Conservation (phyloP, 106 monocot species). For the Phalaenopsis equestris region DNA sequence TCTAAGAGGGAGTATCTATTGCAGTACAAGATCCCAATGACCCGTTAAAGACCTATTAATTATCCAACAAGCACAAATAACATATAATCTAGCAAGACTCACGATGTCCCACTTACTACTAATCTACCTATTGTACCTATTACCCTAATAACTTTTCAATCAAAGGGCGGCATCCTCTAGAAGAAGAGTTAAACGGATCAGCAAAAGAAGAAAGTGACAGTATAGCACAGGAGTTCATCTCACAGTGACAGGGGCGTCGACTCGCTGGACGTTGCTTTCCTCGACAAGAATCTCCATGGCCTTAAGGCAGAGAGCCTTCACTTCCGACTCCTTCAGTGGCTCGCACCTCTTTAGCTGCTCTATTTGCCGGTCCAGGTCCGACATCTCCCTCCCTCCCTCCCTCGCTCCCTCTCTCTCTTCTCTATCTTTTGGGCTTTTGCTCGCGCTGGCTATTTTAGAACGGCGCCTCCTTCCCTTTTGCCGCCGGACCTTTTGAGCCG, state of each 20-base stretch:
- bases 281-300: conserved; percentile 99
- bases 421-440: not conserved
- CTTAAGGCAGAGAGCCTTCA: conserved; percentile 89
- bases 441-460: not conserved
- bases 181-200: not conserved
- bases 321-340: conserved; percentile 86
- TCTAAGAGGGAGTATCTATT: too few relatives aligned
- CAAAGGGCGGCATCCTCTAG: not conserved
- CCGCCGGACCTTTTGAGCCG: not conserved
- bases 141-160: not conserved
- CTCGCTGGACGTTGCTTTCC: conserved; percentile 96
- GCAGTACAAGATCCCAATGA: too few relatives aligned
- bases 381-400: conserved; percentile 27
- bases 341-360: conserved; percentile 99
- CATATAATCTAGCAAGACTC: too few relatives aligned
- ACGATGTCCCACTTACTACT: too few relatives aligned
- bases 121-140: too few relatives aligned
- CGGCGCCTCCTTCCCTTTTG: not conserved
- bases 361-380: conserved; percentile 94
- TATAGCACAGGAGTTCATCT: not conserved
- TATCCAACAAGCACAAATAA: too few relatives aligned
- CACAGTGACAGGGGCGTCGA: conserved; percentile 97
- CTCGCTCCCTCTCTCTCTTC: not conserved
- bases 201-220: not conserved
- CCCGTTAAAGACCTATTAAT: too few relatives aligned